A percentile compares a stretch with the other conserved stretches of the same genome.
phyloP scores from a whole-genome alignment of 2,329 filamentous ascomycete genomes.

The Sporothrix globosa region DNA sequence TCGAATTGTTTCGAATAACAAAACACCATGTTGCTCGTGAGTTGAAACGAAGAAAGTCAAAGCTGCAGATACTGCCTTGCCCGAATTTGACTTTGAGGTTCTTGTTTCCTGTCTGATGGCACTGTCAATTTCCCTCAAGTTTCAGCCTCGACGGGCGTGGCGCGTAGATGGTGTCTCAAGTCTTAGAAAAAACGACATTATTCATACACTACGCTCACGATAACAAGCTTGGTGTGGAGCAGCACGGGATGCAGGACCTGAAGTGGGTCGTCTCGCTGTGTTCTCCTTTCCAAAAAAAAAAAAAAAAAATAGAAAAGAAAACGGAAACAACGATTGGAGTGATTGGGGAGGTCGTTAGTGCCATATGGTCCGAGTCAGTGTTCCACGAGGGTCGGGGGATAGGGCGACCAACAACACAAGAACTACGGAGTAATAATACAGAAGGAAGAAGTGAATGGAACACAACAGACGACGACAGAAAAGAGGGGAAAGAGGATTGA shows the following conservation, averaged over 20 bases:
- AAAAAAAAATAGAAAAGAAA: neutral
- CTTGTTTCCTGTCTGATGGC: neutral
- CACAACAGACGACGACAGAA: slow-evolving; percentile 14
- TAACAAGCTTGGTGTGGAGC: slow-evolving; percentile 12
- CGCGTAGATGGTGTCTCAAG: slow-evolving; percentile 15
- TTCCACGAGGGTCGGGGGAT: slow-evolving; percentile 8
- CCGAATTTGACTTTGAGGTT: neutral
- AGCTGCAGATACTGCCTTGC: neutral
- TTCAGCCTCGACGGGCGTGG: slow-evolving; percentile 26
- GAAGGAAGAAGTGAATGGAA: neutral
- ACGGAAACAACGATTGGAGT: neutral
- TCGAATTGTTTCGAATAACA: neutral
- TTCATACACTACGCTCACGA: neutral
- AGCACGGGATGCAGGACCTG: slow-evolving; percentile 14
- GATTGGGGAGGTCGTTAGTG: slow-evolving; percentile 10
- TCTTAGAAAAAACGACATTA: neutral
- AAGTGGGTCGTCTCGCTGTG: neutral
- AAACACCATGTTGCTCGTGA: neutral
- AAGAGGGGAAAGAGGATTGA: neutral
- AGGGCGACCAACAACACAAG: neutral
- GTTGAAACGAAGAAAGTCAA: neutral
- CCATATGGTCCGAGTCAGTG: slow-evolving; percentile 8
- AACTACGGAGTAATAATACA: too few relatives aligned
- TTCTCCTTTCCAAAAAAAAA: neutral
- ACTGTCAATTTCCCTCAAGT: slow-evolving; percentile 22